Percentiles rank a stretch among this genome's conserved stretches.
Conservation (phyloP, 208 protist species). For the Trypanosoma avium region DNA sequence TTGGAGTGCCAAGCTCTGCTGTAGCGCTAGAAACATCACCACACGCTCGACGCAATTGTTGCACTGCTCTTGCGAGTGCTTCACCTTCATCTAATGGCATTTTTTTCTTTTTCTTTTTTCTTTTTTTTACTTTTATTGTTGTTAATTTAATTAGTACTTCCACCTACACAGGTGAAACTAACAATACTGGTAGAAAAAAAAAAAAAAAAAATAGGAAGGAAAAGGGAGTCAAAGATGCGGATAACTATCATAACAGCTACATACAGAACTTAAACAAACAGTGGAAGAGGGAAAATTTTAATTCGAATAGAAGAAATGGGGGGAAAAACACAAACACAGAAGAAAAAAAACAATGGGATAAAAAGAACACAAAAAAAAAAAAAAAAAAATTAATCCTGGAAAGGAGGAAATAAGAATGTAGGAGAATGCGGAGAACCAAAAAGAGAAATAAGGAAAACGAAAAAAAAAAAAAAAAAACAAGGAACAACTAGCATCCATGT, state of each 20-base stretch:
- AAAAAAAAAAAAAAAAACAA: constrained; percentile 3
- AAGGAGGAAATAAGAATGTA: background rate
- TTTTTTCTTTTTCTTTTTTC: background rate
- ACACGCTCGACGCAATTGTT: constrained; percentile 54
- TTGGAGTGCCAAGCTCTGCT: constrained; percentile 50
- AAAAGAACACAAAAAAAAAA: background rate
- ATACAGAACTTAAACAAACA: too few relatives aligned
- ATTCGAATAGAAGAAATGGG: too few relatives aligned
- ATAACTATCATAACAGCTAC: background rate
- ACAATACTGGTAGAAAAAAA: too few relatives aligned
- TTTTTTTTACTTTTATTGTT: too few relatives aligned
- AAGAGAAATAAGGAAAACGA: background rate
- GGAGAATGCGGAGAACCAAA: too few relatives aligned
- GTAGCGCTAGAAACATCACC: constrained; percentile 49
- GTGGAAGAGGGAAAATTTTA: too few relatives aligned
- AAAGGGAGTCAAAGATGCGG: too few relatives aligned
- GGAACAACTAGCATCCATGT: background rate
- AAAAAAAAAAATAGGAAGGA: too few relatives aligned
- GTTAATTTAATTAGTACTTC: too few relatives aligned
- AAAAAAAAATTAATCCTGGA: background rate
- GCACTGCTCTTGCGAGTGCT: constrained; percentile 42
- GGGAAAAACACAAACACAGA: background rate
- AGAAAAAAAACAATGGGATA: background rate
- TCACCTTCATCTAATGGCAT: constrained; percentile 71
- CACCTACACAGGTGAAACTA: too few relatives aligned